Evolutionary conservation across 140 eudicot genomes (phyloP), one percentile per base, ranked within the genome.

Genomic region (Erigeron philadelphicus): DNA sequence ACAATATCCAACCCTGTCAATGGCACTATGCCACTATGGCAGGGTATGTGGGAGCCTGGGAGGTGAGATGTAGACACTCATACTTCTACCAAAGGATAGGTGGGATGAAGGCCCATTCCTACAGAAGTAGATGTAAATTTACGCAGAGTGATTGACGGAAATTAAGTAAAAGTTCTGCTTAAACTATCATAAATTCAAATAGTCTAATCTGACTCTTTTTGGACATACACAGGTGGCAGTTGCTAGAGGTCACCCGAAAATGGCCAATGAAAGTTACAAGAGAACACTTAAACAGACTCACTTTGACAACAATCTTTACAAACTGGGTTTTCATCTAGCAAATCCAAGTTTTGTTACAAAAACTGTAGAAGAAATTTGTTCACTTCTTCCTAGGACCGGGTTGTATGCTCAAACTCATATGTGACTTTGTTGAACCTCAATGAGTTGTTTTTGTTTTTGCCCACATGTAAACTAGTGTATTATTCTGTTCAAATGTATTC

Each of bases 191-290:
- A 8, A 42, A 25, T 12, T 21, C 12, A 35, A 44, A 1, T 38
- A 17, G 42, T 38, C 69, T 59, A 16, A 12, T 49, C 43, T 41
- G 56, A 43, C 53, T 62, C 60, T 38, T 57, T 44, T 10, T 65
- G 11, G 57, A 61, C 59, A 3, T 31, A 38, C 56, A 72, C 68
- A 90, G 95, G 78, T 85, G 60, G 75, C 83, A 9, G 61, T 90
- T 46, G 95, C 95, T n/a, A 83, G 94, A 79, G 97, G 95, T 54
- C 79, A 85, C 74, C 97, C 97, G 5, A 54, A 73, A 35, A 72
- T 10, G 46, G 94, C 97, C 53, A 58, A 81, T 1, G 67, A 70
- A 61, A 78, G 63, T 69, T 87, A 75, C 89, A 85, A 57, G 81
- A 85, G 46, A 68, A 81, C 85, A 1, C 82, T 90, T 38, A 74